A percentile compares a stretch with the other conserved stretches of the same genome.
Conservation (phyloP, 495 filamentous ascomycete genomes). For the Aspergillus egyptiacus region DNA sequence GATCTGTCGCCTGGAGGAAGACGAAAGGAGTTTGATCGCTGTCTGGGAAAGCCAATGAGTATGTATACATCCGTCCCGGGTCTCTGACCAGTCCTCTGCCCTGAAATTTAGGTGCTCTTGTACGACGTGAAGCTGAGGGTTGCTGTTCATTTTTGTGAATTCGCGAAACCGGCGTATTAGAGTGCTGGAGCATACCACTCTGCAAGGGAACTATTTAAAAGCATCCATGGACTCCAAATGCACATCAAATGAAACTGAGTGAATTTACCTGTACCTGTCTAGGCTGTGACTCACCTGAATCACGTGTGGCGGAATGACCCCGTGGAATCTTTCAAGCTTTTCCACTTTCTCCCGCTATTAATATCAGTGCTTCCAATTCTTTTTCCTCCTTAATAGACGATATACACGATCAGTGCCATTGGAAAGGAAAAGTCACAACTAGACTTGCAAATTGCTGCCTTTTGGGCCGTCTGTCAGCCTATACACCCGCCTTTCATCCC, state of each 20-base stretch:
- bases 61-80: background rate
- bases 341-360: background rate
- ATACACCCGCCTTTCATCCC: constrained; percentile 17
- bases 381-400: constrained; percentile 5
- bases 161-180: too few species aligned
- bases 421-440: background rate
- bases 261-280: too few species aligned
- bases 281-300: constrained; percentile 12
- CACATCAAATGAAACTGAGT: constrained; percentile 7
- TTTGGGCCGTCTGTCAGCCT: background rate
- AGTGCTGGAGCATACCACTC: background rate
- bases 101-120: too few species aligned
- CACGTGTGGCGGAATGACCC: constrained; percentile 17
- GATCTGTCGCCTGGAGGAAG: constrained; percentile 27
- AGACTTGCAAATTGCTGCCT: background rate
- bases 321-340: background rate
- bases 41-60: background rate
- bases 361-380: background rate
- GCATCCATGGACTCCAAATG: background rate
- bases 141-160: background rate
- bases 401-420: background rate
- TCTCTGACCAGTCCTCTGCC: too few species aligned
- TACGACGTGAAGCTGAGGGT: background rate
- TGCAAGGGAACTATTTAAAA: background rate
- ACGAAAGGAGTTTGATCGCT: constrained; percentile 19